Conservation (phyloP, 352 stramenopile species). For the Aphanomyces stellatus region DNA sequence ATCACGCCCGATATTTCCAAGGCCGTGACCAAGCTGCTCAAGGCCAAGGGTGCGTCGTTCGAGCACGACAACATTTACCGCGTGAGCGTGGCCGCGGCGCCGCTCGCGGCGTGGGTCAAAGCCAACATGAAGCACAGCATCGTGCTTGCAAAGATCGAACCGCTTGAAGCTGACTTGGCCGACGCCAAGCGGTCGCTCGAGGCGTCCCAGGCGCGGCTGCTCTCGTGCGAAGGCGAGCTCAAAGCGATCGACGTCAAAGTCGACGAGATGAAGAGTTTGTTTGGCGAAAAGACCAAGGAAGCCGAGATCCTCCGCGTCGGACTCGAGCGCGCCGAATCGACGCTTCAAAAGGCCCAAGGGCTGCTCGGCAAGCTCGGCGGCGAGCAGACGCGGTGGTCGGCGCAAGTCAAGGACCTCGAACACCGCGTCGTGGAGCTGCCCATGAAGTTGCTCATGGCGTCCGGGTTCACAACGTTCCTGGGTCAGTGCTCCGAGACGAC, state of each 20-base stretch:
- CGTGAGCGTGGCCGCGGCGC: constrained; percentile 89
- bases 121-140: constrained; percentile 93
- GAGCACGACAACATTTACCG: constrained; percentile 92
- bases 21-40: constrained; percentile 88
- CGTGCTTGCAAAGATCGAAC: constrained; percentile 94
- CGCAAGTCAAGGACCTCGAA: constrained; percentile 83
- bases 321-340: constrained; percentile 82
- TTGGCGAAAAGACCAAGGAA: constrained; percentile 88
- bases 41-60: constrained; percentile 89
- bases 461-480: constrained; percentile 92
- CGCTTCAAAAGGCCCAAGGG: constrained; percentile 86
- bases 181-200: constrained; percentile 84
- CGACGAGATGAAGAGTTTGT: constrained; percentile 87
- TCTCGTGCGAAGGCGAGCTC: constrained; percentile 87
- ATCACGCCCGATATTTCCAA: constrained; percentile 89
- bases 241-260: constrained; percentile 85
- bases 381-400: constrained; percentile 87
- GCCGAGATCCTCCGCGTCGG: constrained; percentile 85
- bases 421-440: constrained; percentile 71
- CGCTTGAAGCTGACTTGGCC: constrained; percentile 84
- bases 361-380: constrained; percentile 87
- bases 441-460: constrained; percentile 84
- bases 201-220: constrained; percentile 77
- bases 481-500: constrained; percentile 85
- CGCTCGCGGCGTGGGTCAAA: constrained; percentile 93